Percentiles rank a stretch among this genome's conserved stretches.
Evolutionary conservation across 257 asterid species (phyloP).

Genomic region (Solanum stenotomum): DNA sequence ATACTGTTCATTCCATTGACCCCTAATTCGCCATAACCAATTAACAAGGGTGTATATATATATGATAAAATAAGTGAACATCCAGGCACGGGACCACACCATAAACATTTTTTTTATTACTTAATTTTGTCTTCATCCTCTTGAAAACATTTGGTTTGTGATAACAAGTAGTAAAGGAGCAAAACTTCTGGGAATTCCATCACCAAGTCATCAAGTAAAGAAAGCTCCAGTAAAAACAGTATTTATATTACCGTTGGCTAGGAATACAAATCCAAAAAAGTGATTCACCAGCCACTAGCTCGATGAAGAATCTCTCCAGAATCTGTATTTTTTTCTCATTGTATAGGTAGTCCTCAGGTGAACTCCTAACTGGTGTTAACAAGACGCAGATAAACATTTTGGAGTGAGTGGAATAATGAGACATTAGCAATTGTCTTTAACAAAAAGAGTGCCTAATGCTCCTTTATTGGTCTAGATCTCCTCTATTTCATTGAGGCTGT

Average conservation of each 20-base stretch:
- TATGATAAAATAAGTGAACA: too few species aligned
- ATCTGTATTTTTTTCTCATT: not conserved
- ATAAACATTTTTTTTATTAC: not conserved
- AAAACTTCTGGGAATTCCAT: not conserved
- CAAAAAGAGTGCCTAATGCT: not conserved
- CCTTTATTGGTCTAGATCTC: not conserved
- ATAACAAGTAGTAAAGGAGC: not conserved
- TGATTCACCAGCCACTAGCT: not conserved
- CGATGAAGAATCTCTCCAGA: not conserved
- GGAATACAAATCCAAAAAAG: too few species aligned
- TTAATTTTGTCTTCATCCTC: not conserved
- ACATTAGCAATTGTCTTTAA: not conserved
- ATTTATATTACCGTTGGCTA: too few species aligned
- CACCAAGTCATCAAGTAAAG: not conserved
- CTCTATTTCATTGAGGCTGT: not conserved
- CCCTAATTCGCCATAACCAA: not conserved
- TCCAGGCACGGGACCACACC: not conserved
- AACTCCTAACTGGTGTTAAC: not conserved
- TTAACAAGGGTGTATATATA: not conserved
- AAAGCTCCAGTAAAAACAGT: not conserved
- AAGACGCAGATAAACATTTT: not conserved
- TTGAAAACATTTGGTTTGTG: too few species aligned
- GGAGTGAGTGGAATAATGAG: not conserved
- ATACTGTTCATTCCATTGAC: not conserved
- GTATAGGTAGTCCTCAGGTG: not conserved